Evolutionary conservation across 805 yeast genomes (phyloP), one percentile per base, ranked within the genome.

Genomic region (Isabelozyma pseudorhagii): DNA sequence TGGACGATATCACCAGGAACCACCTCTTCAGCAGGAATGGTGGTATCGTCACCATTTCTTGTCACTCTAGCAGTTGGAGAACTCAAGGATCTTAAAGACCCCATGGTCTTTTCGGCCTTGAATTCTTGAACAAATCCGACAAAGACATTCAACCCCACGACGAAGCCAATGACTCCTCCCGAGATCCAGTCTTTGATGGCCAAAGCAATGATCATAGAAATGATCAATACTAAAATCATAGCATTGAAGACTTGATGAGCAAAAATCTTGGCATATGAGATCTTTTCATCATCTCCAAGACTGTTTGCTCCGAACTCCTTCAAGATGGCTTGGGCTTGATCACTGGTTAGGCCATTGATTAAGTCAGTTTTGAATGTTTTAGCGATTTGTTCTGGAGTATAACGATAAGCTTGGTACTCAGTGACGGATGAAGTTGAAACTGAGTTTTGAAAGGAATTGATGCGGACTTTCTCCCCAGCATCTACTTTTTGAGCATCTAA

Each of bases 41-140:
- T 62, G 17, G 51, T 17, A 45, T 65, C 60, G 38, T 65, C 64
- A 21, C 81, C 81, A 42, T 69, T 61, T 54, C 82, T 67, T 10
- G 75, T 51, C 1, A 74, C 81, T 50, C 69, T 67, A 2, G 80
- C 82, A 31, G 75, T 73, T 5, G 80, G 74, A 7, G 79, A 72
- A 27, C 79, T 62, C 49, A 78, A 74, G 27, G 72, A 71, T 48
- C 74, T 67, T 53, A 78, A 64, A 6, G 81, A 79, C 8, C 79
- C 72, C 67, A 78, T 78, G 5, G 82, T 79, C 39, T 74, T 66
- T 54, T 78, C 82, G 9, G 82, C 82, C 44, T 76, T 71, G 15
- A 70, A 62, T 56, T 78, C 82, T 56, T 78, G 82, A 38, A 76
- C 67, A 38, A 77, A 79, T 14, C 82, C 82, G 15, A 78, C 79